Percentiles rank a stretch among this genome's conserved stretches.
Conservation (phyloP, 495 filamentous ascomycete species). For the Amniculicola lignicola region DNA sequence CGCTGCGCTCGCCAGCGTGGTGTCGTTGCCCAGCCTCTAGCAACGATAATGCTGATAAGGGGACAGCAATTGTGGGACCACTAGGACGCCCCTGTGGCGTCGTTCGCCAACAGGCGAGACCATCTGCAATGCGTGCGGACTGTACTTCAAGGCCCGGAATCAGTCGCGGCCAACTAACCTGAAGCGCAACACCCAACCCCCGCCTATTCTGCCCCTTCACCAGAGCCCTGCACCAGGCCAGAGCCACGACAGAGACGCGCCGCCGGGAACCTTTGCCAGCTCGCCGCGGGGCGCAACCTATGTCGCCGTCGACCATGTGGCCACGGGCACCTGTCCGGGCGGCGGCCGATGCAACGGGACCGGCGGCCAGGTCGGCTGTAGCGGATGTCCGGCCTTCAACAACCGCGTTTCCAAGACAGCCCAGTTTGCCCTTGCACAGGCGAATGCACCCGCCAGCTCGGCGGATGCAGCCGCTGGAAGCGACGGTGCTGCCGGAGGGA, state of each 20-base stretch:
- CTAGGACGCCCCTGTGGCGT: slow-evolving; percentile 90
- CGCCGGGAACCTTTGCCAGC: slow-evolving; percentile 28
- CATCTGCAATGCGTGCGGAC: slow-evolving; percentile 96
- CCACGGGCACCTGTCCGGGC: slow-evolving; percentile 86
- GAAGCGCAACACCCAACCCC: slow-evolving; percentile 52
- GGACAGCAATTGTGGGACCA: slow-evolving; percentile 87
- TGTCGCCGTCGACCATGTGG: slow-evolving; percentile 67
- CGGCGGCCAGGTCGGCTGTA: slow-evolving; percentile 92
- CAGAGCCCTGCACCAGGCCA: slow-evolving; percentile 25
- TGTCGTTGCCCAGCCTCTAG: background rate
- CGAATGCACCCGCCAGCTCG: slow-evolving; percentile 30
- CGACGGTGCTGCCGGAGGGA: slow-evolving; percentile 33
- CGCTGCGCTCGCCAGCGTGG: background rate
- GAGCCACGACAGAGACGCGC: slow-evolving; percentile 41
- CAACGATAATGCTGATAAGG: background rate
- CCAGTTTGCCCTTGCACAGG: slow-evolving; percentile 58
- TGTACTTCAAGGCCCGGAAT: slow-evolving; percentile 93
- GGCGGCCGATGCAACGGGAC: slow-evolving; percentile 96
- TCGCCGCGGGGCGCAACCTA: slow-evolving; percentile 62
- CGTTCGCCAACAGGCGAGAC: slow-evolving; percentile 87
- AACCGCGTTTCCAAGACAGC: slow-evolving; percentile 90
- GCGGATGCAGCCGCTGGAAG: background rate
- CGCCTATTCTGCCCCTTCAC: slow-evolving; percentile 11
- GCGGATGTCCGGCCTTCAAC: slow-evolving; percentile 95
- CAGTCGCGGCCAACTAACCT: slow-evolving; percentile 82